A percentile compares a stretch with the other conserved stretches of the same genome.
Evolutionary conservation across 1,139 yeast genomes (phyloP).

Genomic region (Taiozyma onychis): DNA sequence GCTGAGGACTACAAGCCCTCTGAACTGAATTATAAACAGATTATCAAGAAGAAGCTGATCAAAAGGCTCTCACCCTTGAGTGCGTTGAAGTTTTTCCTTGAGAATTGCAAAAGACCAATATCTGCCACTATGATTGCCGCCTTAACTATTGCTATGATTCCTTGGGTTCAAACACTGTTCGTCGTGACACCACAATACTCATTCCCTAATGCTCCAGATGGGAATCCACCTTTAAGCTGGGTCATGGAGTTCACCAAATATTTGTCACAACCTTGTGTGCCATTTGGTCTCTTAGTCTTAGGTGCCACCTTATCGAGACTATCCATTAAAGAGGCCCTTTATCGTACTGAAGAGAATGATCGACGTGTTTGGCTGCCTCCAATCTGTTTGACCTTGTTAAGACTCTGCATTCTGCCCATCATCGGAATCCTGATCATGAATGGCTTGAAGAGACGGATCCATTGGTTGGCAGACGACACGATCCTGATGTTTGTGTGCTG

Average conservation of each 20-base stretch:
- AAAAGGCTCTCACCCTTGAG: neutral
- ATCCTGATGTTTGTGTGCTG: constrained; percentile 52
- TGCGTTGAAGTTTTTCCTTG: constrained; percentile 24
- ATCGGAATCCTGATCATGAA: constrained; percentile 49
- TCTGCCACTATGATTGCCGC: constrained; percentile 50
- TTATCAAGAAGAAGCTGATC: neutral
- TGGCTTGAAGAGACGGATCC: constrained; percentile 29
- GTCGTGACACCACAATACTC: constrained; percentile 33
- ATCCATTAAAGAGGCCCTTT: constrained; percentile 49
- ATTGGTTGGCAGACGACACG: constrained; percentile 40
- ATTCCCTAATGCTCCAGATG: constrained; percentile 71
- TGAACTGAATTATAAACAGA: constrained; percentile 27
- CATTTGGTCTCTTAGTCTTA: constrained; percentile 70
- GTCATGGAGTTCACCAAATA: constrained; percentile 74
- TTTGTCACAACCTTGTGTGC: constrained; percentile 85
- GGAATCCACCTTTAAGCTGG: constrained; percentile 73
- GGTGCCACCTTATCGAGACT: constrained; percentile 87
- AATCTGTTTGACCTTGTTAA: constrained; percentile 36
- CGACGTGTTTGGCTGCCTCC: constrained; percentile 48
- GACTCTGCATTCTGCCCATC: constrained; percentile 53
- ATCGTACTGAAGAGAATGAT: neutral
- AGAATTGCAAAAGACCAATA: constrained; percentile 53
- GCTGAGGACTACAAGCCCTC: neutral
- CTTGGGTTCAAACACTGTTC: constrained; percentile 68
- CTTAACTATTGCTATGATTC: constrained; percentile 56